Base-by-base conservation (phyloP, 1,139 yeast genomes). In the Ogataea hybrid region DNA sequence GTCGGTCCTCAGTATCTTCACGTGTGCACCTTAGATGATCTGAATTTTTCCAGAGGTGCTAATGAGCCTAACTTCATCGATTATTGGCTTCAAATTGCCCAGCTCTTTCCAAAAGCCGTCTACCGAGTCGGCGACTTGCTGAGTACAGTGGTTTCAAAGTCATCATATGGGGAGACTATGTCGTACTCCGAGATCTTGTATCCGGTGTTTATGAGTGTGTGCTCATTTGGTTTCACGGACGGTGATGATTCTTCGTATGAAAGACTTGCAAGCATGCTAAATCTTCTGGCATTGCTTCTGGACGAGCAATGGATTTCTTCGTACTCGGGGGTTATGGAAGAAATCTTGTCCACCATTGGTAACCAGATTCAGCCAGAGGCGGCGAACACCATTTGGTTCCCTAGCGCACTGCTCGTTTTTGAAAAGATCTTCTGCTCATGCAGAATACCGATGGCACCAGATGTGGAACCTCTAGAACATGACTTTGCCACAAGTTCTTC, bases 91-190 rank as follows among this genome's bases (percentile, higher is more conserved):
- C 61, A 66, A 21, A 59, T 82, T 9, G 68, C 77, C 5, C 75
- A 74, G 37, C 44, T 62, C 3, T 79, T 70, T 52, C 82, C 87
- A 1, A 72, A 73, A 35, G 59, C 75, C 8, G 73, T 75, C 5
- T 64, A 64, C 25, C 63, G 72, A 1, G 67, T 83, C 30, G 70
- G 85, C 2, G 76, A 72, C 28, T 65, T 81, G 40, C 59, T 81
- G 39, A 54, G 65, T 6, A 50, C 63, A 5, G 64, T 69, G 2
- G 66, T 64, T 43, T 49, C 64, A 10, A 56, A 53, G 11, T 54
- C 63, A 2, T 50, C 61, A 1, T 63, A 59, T 33, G 54, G 58
- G 9, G 61, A 55, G 18, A 51, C 62, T 5, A 52, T 57, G 28
- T 58, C 59, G 5, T 65, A 67, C 46, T 53, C 55, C 2, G 64